phyloP scores from a whole-genome alignment of 148 eudicot genomes.

The Heliosperma pusillum region DNA sequence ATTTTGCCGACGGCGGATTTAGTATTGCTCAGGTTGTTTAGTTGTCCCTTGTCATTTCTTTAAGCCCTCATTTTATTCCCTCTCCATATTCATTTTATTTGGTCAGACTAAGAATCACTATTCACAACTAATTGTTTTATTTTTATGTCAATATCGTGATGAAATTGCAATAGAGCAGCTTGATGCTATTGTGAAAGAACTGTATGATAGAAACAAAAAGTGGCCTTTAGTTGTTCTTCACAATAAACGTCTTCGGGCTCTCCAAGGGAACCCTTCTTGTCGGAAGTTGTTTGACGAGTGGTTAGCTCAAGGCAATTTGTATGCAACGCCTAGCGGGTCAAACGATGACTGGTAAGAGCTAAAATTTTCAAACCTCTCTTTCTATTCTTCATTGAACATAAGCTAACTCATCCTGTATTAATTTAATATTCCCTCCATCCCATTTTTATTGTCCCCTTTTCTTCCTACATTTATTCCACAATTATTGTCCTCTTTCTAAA shows the following conservation, averaged over 20 bases:
- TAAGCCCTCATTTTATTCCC: background rate
- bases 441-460: too few species aligned
- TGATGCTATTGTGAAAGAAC: slow-evolving; percentile 66
- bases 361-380: background rate
- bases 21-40: slow-evolving; percentile 71
- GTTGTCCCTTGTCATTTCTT: slow-evolving; percentile 20
- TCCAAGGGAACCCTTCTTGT: slow-evolving; percentile 49
- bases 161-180: slow-evolving; percentile 74
- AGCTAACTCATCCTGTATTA: background rate
- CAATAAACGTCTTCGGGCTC: slow-evolving; percentile 60
- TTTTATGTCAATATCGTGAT: slow-evolving; percentile 15
- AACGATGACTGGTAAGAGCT: slow-evolving; percentile 85
- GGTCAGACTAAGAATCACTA: background rate
- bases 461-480: too few species aligned
- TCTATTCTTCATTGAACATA: background rate
- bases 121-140: slow-evolving; percentile 18
- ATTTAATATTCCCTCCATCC: background rate
- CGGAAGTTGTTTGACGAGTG: slow-evolving; percentile 64
- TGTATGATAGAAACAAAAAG: slow-evolving; percentile 53
- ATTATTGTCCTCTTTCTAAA: too few species aligned
- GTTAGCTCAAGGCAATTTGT: slow-evolving; percentile 54
- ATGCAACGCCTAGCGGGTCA: slow-evolving; percentile 88
- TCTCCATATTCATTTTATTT: background rate
- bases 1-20: slow-evolving; percentile 86
- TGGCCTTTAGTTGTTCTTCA: slow-evolving; percentile 91